phyloP scores from a whole-genome alignment of 2,329 filamentous ascomycete genomes.

The Ophiostoma montium region DNA sequence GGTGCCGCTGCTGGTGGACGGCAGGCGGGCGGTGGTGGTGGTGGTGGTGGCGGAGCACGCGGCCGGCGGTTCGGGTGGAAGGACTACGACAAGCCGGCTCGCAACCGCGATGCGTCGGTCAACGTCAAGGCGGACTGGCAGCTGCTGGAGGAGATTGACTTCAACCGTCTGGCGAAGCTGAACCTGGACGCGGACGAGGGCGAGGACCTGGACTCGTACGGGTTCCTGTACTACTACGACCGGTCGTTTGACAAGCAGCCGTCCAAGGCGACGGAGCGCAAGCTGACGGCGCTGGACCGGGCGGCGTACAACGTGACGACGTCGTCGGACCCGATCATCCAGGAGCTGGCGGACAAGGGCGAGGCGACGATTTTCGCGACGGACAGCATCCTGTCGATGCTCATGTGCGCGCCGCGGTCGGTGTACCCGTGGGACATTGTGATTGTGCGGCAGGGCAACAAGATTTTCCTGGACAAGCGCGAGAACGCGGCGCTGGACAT shows the following conservation, averaged over 20 bases:
- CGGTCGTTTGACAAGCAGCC: slow-evolving; percentile 86
- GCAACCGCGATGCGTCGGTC: slow-evolving; percentile 90
- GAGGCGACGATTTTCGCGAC: slow-evolving; percentile 96
- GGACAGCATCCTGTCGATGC: slow-evolving; percentile 94
- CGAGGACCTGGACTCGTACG: slow-evolving; percentile 89
- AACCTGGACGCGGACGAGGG: slow-evolving; percentile 91
- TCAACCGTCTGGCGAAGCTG: slow-evolving; percentile 85
- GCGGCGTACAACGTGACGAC: slow-evolving; percentile 98
- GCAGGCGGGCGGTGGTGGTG: slow-evolving; percentile 52
- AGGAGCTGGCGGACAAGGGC: slow-evolving; percentile 89
- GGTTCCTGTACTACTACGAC: slow-evolving; percentile 98
- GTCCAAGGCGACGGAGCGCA: slow-evolving; percentile 77
- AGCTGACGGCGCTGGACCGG: slow-evolving; percentile 77
- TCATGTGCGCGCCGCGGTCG: slow-evolving; percentile 94
- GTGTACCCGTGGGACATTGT: slow-evolving; percentile 98
- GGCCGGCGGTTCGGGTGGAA: slow-evolving; percentile 94
- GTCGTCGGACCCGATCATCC: slow-evolving; percentile 88
- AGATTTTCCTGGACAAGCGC: slow-evolving; percentile 98
- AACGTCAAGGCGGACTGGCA: slow-evolving; percentile 94
- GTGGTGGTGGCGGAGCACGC: no score
- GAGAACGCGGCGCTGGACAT: slow-evolving; percentile 90
- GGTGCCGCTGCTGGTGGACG: slow-evolving; percentile 58
- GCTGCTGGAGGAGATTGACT: slow-evolving; percentile 96
- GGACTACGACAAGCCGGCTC: slow-evolving; percentile 94
- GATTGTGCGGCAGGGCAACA: slow-evolving; percentile 82